Evolutionary conservation across 2,329 filamentous ascomycete genomes (phyloP).

Genomic region (Phyllosticta ampelicida): DNA sequence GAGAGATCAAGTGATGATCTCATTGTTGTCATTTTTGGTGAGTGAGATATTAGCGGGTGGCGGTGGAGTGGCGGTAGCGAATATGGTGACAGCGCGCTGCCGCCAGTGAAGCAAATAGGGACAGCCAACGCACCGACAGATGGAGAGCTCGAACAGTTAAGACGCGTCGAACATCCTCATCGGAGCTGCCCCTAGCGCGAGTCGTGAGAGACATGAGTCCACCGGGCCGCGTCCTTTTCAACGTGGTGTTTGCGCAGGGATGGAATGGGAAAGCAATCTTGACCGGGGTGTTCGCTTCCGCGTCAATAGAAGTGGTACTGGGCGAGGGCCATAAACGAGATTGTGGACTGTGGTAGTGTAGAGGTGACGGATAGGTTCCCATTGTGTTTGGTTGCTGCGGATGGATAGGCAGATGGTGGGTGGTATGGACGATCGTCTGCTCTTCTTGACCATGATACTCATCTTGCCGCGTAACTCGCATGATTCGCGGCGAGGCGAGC

Average conservation of each 20-base stretch:
- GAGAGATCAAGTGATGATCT: too few species aligned
- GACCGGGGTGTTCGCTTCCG: neutral
- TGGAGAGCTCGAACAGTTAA: too few species aligned
- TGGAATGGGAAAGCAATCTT: neutral
- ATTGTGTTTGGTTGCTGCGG: too few species aligned
- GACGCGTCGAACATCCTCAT: neutral
- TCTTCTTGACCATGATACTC: neutral
- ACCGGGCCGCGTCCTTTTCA: neutral
- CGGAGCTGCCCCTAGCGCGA: neutral
- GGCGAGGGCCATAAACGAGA: neutral
- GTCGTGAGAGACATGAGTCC: neutral
- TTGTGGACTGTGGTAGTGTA: neutral
- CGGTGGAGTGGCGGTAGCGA: too few species aligned
- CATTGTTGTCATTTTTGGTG: too few species aligned
- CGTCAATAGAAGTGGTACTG: neutral
- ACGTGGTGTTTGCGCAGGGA: neutral
- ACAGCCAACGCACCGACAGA: too few species aligned
- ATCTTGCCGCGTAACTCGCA: neutral
- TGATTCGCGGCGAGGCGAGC: neutral
- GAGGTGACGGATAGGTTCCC: neutral
- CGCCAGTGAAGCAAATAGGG: too few species aligned
- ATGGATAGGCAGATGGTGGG: neutral
- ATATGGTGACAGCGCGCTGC: too few species aligned
- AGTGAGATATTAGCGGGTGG: too few species aligned
- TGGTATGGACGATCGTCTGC: neutral